Base-by-base conservation (phyloP, 257 asterid genomes). In the Anisodus tanguticus region DNA sequence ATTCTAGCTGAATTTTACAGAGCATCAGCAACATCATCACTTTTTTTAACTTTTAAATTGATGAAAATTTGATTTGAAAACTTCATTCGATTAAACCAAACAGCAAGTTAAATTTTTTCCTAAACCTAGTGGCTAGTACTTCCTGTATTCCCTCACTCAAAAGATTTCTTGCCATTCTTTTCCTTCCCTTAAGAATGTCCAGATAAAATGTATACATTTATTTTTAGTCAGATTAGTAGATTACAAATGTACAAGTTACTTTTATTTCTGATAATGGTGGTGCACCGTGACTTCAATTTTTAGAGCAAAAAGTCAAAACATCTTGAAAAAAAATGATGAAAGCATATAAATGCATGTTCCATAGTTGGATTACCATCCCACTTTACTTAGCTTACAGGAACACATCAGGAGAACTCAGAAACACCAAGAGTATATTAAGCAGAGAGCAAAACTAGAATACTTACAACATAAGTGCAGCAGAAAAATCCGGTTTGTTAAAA, bases 381-480 rank as follows among this genome's bases (percentile, higher is more conserved):
- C 63, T 64, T 72, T 51, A 72, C 60, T n/a, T 47, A 3, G 58
- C 60, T 72, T 22, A 26, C 57, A 49, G 41, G 80, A 47, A 11
- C 6, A 45, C 37, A 71, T 71, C 45, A n/a, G 43, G 22, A 35
- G 81, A 41, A 84, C 31, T 76, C 41, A 45, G 35, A n/a, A 68
- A 11, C 66, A 60, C 54, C 13, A 4, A 12, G 9, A 49, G 79
- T 53, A 2, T 58, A 72, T 49, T 22, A n/a, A 77, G 62, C 83
- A 81, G 62, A 86, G 31, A 59, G 37, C 6, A 80, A 77, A 82
- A 37, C 41, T 70, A 16, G 8, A 82, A 85, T 62, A 83, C 93
- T 5, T 91, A 95, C 98, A 92, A 83, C 63, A 93, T 86, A 51
- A 95, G 68, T 26, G 97, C 97, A 39, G 95, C 98, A 79, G 97